Conservation (phyloP, 176 grass and related monocot genomes). For the Avena sativa region DNA sequence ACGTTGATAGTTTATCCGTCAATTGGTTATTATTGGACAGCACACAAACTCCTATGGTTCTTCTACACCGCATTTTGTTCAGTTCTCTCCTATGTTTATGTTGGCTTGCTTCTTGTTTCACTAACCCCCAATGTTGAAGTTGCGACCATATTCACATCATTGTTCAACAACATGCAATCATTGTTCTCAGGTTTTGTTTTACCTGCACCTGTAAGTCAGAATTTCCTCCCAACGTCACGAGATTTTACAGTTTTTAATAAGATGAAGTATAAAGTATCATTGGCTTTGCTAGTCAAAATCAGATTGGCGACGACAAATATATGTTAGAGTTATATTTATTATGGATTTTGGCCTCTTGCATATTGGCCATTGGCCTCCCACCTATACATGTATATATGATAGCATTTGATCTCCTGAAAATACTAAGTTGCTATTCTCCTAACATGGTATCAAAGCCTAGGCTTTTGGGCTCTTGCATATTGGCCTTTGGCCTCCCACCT, state of each 20-base stretch:
- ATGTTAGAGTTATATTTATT: too few species aligned
- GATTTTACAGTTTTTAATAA: background rate
- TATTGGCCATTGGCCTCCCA: too few species aligned
- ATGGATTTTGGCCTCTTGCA: too few species aligned
- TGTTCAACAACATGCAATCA: background rate
- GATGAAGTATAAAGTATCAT: background rate
- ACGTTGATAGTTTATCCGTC: background rate
- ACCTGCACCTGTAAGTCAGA: background rate
- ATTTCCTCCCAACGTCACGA: background rate
- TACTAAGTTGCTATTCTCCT: too few species aligned
- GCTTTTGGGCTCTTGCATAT: too few species aligned
- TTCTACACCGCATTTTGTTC: slow-evolving; percentile 1
- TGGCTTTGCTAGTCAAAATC: background rate
- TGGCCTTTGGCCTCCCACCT: too few species aligned
- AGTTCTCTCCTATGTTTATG: background rate
- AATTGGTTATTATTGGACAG: slow-evolving; percentile 15
- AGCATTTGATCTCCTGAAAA: too few species aligned
- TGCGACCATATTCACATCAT: background rate
- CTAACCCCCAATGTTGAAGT: background rate
- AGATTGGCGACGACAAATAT: background rate
- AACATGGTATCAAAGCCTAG: too few species aligned
- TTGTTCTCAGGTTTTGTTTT: slow-evolving; percentile 13
- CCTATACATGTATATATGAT: too few species aligned
- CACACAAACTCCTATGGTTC: background rate
- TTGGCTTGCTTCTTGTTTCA: slow-evolving; percentile 5